Evolutionary conservation across 257 asterid genomes (phyloP).

Genomic region (Thymus quinquecostatus): DNA sequence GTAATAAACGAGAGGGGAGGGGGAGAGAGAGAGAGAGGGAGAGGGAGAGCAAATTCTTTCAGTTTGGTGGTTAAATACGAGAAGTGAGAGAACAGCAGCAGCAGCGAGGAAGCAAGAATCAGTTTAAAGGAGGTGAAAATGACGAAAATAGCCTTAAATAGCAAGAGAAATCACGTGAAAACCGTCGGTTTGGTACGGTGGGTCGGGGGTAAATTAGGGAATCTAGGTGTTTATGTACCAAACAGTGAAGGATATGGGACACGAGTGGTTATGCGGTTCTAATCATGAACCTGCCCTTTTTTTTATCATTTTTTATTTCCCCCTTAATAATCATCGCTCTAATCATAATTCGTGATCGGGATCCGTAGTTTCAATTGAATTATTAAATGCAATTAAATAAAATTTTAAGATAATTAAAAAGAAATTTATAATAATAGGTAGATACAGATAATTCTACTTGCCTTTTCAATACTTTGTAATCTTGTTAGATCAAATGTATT

Average conservation of each 20-base stretch:
- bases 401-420: too few relatives aligned
- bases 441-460: background rate
- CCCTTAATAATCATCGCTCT: constrained; percentile 27
- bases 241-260: constrained; percentile 1
- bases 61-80: constrained; percentile 50
- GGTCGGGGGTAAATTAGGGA: constrained; percentile 32
- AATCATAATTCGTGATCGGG: constrained; percentile 5
- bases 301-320: background rate
- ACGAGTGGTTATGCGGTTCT: constrained; percentile 36
- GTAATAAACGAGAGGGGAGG: constrained; percentile 1
- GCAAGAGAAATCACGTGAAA: background rate
- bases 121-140: background rate
- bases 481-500: background rate
- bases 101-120: constrained; percentile 42
- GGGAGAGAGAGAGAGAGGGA: constrained; percentile 7
- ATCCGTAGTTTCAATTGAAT: background rate
- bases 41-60: constrained; percentile 27
- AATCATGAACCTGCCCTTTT: constrained; percentile 35
- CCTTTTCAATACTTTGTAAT: background rate
- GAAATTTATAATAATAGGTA: too few relatives aligned
- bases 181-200: background rate
- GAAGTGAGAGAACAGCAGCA: constrained; percentile 28
- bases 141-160: constrained; percentile 28
- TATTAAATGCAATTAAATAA: background rate
- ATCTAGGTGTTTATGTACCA: background rate